Evolutionary conservation across 1,284 basidiomycete species (phyloP).

Genomic region (Mycena citricolor): DNA sequence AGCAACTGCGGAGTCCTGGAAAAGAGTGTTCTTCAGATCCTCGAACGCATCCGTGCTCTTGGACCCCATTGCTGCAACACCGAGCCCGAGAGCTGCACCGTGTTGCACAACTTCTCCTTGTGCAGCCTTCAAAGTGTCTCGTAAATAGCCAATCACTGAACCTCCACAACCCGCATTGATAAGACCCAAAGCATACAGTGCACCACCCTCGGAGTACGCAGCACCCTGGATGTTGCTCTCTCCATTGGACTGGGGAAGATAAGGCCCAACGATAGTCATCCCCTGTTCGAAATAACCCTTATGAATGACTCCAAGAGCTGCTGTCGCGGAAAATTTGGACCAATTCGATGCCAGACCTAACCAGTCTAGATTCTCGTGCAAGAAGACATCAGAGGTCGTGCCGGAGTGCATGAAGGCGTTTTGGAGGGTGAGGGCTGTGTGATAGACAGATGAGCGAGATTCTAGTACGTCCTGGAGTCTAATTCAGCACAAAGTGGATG

Average conservation of each 20-base stretch:
- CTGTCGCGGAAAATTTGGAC: constrained; percentile 96
- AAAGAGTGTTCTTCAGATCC: constrained; percentile 83
- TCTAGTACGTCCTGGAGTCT: constrained; percentile 81
- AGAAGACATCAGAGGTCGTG: constrained; percentile 89
- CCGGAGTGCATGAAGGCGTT: constrained; percentile 97
- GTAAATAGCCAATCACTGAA: constrained; percentile 73
- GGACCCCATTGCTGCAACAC: constrained; percentile 90
- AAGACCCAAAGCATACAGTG: constrained; percentile 90
- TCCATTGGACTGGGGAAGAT: constrained; percentile 77
- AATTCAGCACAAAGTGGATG: not conserved
- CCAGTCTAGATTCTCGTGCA: constrained; percentile 95
- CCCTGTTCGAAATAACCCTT: constrained; percentile 94
- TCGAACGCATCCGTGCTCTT: constrained; percentile 89
- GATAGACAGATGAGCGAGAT: constrained; percentile 92
- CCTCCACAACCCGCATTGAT: constrained; percentile 88
- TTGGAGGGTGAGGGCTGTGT: constrained; percentile 91
- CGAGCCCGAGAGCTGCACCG: constrained; percentile 91
- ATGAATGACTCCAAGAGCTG: constrained; percentile 94
- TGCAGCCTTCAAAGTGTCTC: constrained; percentile 72
- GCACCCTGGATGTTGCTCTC: constrained; percentile 73
- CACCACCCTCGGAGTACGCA: constrained; percentile 90
- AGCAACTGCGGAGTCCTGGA: constrained; percentile 90
- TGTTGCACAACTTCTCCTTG: constrained; percentile 89
- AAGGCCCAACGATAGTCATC: constrained; percentile 90
- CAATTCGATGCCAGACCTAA: constrained; percentile 91